Evolutionary conservation across 2,329 filamentous ascomycete genomes (phyloP).

Genomic region (Fusarium ambrosium): DNA sequence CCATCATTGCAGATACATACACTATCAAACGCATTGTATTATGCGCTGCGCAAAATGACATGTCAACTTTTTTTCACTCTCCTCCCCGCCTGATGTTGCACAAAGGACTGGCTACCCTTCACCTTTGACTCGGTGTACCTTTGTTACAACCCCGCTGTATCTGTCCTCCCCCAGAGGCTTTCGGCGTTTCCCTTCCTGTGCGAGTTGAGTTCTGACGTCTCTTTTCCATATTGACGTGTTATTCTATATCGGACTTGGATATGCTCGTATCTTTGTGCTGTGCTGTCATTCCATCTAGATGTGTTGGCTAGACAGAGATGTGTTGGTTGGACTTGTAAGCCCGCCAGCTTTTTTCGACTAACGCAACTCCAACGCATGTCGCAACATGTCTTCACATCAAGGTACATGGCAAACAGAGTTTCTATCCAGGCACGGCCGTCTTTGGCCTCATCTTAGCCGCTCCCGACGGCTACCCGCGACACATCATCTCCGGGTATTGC

Average conservation of each 20-base stretch:
- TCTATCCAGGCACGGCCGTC: not conserved
- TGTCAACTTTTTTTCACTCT: not conserved
- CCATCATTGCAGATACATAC: constrained; percentile 4
- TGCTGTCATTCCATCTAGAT: not conserved
- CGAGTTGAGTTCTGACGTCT: constrained; percentile 5
- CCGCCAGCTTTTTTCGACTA: not conserved
- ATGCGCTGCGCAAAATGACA: constrained; percentile 11
- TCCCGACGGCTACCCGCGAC: constrained; percentile 3
- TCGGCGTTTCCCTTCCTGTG: constrained; percentile 1
- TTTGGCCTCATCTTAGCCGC: not conserved
- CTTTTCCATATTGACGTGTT: not conserved
- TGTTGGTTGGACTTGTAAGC: not conserved
- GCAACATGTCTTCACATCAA: not conserved
- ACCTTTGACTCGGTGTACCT: constrained; percentile 3
- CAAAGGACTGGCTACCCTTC: constrained; percentile 1
- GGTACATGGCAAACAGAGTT: not conserved
- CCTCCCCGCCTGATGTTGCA: not conserved
- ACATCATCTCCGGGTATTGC: not conserved
- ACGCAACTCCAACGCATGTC: not conserved
- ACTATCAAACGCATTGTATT: not conserved
- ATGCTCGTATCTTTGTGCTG: constrained; percentile 7
- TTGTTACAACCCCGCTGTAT: constrained; percentile 4
- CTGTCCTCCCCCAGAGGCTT: constrained; percentile 11
- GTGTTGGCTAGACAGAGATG: not conserved
- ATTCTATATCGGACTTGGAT: not conserved